A percentile compares a stretch with the other conserved stretches of the same genome.
phyloP scores from a whole-genome alignment of 768 basidiomycete species.

The Dioszegia hungarica region DNA sequence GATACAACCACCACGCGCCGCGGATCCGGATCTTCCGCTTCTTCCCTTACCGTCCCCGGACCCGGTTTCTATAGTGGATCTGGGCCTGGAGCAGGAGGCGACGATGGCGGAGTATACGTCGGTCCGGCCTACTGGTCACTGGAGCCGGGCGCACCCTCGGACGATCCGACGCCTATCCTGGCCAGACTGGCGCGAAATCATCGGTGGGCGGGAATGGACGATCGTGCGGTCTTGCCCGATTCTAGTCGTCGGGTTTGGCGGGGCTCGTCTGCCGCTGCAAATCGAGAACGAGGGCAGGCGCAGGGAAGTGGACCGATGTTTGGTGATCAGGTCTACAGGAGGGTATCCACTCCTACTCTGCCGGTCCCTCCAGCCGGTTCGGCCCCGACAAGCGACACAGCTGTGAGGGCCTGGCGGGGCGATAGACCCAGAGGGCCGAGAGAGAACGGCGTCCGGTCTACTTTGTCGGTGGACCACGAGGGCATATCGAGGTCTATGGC shows the following conservation, averaged over 20 bases:
- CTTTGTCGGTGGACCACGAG: too few relatives aligned
- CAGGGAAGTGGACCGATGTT: neutral
- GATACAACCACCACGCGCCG: constrained; percentile 27
- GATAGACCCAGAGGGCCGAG: constrained; percentile 3
- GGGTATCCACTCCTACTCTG: neutral
- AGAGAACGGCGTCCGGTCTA: too few relatives aligned
- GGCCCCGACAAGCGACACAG: too few relatives aligned
- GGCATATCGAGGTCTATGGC: neutral
- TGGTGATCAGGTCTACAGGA: constrained; percentile 2
- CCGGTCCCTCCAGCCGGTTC: neutral
- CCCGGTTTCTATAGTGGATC: constrained; percentile 3
- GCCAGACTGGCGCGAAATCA: too few relatives aligned
- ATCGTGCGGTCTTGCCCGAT: too few relatives aligned
- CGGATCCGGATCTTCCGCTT: constrained; percentile 24
- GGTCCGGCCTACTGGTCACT: neutral
- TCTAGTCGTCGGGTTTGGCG: too few relatives aligned
- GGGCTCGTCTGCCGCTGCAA: too few relatives aligned
- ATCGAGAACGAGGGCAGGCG: too few relatives aligned
- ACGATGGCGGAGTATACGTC: neutral
- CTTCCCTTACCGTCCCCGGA: constrained; percentile 24
- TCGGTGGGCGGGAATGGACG: too few relatives aligned
- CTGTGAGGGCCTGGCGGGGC: too few relatives aligned
- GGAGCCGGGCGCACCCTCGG: neutral
- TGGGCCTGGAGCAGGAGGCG: neutral
- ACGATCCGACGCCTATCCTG: too few relatives aligned